Evolutionary conservation across 371 early-diverging fungal species (phyloP).

Genomic region (Lichtheimia corymbifera): DNA sequence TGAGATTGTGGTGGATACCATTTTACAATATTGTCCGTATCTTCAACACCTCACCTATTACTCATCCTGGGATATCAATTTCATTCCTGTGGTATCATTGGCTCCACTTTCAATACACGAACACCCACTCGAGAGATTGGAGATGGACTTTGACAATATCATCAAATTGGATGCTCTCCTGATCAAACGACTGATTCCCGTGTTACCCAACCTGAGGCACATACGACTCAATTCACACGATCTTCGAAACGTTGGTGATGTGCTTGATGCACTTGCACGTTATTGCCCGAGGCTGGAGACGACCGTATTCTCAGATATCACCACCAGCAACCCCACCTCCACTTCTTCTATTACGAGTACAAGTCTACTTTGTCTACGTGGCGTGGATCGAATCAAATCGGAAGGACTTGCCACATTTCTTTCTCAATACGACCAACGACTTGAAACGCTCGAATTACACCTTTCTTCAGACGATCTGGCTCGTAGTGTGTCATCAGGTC

Average conservation of each 20-base stretch:
- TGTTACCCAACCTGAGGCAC: background rate
- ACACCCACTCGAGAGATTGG: background rate
- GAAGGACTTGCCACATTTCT: too few relatives aligned
- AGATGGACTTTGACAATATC: background rate
- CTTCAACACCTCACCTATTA: background rate
- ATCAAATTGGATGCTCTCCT: background rate
- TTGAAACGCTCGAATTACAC: too few relatives aligned
- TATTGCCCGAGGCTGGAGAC: background rate
- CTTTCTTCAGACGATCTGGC: too few relatives aligned
- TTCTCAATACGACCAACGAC: too few relatives aligned
- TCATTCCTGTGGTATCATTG: background rate
- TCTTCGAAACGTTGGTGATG: background rate
- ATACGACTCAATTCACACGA: background rate
- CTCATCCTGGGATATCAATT: background rate
- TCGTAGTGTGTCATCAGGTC: too few relatives aligned
- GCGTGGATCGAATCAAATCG: too few relatives aligned
- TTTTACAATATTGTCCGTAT: background rate
- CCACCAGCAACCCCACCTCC: too few relatives aligned
- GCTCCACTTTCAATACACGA: background rate
- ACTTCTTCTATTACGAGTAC: too few relatives aligned
- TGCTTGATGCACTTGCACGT: background rate
- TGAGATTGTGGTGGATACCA: background rate
- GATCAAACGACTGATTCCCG: background rate
- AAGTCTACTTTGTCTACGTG: too few relatives aligned
- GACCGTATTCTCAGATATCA: too few relatives aligned